phyloP scores from a whole-genome alignment of 1,139 yeast species.

The Sugiyamaella japonica region DNA sequence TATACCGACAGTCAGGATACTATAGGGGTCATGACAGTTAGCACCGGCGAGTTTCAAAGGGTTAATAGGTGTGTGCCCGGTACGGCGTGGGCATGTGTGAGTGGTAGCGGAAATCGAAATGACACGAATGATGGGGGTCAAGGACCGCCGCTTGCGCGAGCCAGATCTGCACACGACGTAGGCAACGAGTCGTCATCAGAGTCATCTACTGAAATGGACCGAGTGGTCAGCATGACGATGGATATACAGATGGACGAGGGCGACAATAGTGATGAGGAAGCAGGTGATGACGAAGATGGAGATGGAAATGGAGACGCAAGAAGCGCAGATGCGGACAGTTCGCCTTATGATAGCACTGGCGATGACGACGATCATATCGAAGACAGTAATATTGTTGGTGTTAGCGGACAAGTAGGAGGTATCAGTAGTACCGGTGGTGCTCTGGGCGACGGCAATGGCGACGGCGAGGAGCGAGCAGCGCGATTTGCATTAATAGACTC shows the following conservation, averaged over 20 bases:
- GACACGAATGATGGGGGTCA: neutral
- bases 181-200: slow-evolving; percentile 22
- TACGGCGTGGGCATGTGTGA: slow-evolving; percentile 21
- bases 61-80: slow-evolving; percentile 33
- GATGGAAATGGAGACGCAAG: slow-evolving; percentile 7
- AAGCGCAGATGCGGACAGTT: slow-evolving; percentile 15
- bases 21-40: slow-evolving; percentile 30
- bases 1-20: slow-evolving; percentile 35
- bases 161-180: neutral
- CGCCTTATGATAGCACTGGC: slow-evolving; percentile 9
- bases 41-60: slow-evolving; percentile 25
- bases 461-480: neutral
- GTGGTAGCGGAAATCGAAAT: neutral
- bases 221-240: slow-evolving; percentile 27
- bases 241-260: neutral
- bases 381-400: neutral
- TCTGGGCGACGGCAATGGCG: neutral
- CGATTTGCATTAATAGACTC: slow-evolving; percentile 8
- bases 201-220: slow-evolving; percentile 25
- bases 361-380: slow-evolving; percentile 6
- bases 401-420: neutral
- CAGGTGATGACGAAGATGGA: neutral
- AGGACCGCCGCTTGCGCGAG: no score
- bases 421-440: neutral
- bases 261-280: neutral